Conservation (phyloP, 202 grass and related monocot genomes). For the Zizania palustris region DNA sequence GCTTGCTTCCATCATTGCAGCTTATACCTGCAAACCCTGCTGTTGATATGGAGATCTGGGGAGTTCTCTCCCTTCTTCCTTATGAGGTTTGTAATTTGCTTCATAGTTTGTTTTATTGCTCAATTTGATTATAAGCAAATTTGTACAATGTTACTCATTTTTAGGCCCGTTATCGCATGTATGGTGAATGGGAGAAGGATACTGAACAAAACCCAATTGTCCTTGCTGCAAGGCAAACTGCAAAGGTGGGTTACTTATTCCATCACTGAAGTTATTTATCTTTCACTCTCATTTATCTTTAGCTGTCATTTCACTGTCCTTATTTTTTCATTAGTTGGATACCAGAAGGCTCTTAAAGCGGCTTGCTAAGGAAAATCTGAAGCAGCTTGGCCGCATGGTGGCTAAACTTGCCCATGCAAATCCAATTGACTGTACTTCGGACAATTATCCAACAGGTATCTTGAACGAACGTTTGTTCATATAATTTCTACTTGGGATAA, state of each 20-base stretch:
- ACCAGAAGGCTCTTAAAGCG: conserved; percentile 98
- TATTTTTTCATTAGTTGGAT: conserved; percentile 73
- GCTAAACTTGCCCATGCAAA: conserved; percentile 99
- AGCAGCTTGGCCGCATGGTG: conserved; percentile 91
- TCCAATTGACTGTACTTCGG: conserved; percentile 97
- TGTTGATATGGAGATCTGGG: conserved; percentile 95
- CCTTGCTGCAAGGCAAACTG: conserved; percentile 87
- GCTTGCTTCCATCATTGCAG: conserved; percentile 88
- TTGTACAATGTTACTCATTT: conserved; percentile 24
- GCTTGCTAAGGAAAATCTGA: conserved; percentile 97
- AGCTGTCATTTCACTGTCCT: conserved; percentile 31
- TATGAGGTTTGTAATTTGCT: conserved; percentile 69
- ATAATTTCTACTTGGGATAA: conserved; percentile 15
- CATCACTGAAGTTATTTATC: conserved; percentile 19
- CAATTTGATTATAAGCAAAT: conserved; percentile 34
- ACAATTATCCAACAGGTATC: conserved; percentile 96
- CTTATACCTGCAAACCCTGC: conserved; percentile 98
- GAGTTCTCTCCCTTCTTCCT: conserved; percentile 89
- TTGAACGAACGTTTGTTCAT: conserved; percentile 22
- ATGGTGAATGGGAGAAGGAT: conserved; percentile 98
- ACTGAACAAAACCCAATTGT: conserved; percentile 81
- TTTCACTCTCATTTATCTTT: conserved; percentile 31
- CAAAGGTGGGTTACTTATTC: conserved; percentile 66
- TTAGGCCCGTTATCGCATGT: conserved; percentile 80
- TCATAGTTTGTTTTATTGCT: conserved; percentile 20